phyloP scores from a whole-genome alignment of 306 rosid species.

The Alnus glutinosa region DNA sequence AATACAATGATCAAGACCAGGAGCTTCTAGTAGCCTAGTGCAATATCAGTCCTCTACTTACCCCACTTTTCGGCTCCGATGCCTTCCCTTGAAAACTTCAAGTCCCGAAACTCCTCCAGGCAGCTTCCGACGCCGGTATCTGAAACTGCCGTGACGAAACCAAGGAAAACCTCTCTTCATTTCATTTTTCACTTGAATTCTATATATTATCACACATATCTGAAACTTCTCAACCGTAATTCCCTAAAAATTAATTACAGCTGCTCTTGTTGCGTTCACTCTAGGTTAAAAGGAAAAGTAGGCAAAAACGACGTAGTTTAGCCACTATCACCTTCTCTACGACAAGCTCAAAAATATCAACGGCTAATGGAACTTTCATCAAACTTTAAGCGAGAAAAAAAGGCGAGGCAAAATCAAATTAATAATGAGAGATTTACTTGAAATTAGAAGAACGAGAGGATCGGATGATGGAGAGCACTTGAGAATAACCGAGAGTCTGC shows the following conservation, averaged over 20 bases:
- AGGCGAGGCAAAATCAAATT: background rate
- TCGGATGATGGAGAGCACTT: conserved; percentile 47
- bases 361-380: background rate
- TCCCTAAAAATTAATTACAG: background rate
- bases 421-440: conserved; percentile 38
- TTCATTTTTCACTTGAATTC: background rate
- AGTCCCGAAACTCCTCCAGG: conserved; percentile 57
- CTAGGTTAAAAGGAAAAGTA: background rate
- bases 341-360: background rate
- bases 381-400: background rate
- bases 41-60: conserved; percentile 28
- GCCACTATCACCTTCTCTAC: too few relatives aligned
- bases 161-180: background rate
- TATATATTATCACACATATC: background rate
- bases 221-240: background rate
- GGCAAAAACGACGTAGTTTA: background rate
- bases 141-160: conserved; percentile 52
- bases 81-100: conserved; percentile 45
- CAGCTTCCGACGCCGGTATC: conserved; percentile 85
- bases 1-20: background rate
- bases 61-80: conserved; percentile 57
- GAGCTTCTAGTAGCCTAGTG: background rate
- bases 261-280: background rate
- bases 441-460: conserved; percentile 44
- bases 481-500: conserved; percentile 65